phyloP scores from a whole-genome alignment of 2,329 filamentous ascomycete species.

The Aspergillus sp. region DNA sequence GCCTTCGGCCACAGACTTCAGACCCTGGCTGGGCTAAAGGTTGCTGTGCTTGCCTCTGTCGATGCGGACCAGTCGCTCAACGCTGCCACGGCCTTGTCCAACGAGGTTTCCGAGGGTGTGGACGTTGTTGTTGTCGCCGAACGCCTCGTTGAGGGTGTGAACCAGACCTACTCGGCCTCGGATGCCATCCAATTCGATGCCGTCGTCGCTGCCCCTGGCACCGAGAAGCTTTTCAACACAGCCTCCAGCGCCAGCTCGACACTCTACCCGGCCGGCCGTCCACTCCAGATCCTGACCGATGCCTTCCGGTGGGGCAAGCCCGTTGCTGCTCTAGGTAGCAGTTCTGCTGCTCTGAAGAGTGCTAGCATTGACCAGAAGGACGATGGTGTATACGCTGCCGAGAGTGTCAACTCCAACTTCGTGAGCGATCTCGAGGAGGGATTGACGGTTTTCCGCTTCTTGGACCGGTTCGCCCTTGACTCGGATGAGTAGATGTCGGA shows the following conservation, averaged over 20 bases:
- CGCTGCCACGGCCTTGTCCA: slow-evolving; percentile 53
- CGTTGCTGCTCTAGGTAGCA: slow-evolving; percentile 58
- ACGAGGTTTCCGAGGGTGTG: slow-evolving; percentile 49
- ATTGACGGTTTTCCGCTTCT: slow-evolving; percentile 64
- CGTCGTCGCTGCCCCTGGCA: slow-evolving; percentile 59
- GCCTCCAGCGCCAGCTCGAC: slow-evolving; percentile 48
- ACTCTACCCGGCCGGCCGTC: slow-evolving; percentile 64
- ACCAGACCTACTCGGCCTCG: slow-evolving; percentile 64
- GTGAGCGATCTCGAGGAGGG: slow-evolving; percentile 56
- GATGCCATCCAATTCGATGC: slow-evolving; percentile 51
- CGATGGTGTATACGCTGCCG: slow-evolving; percentile 38
- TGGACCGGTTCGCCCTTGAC: slow-evolving; percentile 58
- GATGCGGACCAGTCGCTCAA: slow-evolving; percentile 45
- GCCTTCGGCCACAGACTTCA: slow-evolving; percentile 60
- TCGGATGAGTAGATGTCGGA: slow-evolving; percentile 43
- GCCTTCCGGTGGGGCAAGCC: slow-evolving; percentile 71
- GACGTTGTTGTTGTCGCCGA: slow-evolving; percentile 63
- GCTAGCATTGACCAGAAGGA: slow-evolving; percentile 44
- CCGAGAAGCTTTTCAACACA: slow-evolving; percentile 52
- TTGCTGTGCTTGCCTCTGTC: slow-evolving; percentile 61
- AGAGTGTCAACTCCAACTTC: slow-evolving; percentile 38
- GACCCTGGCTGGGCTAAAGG: slow-evolving; percentile 61
- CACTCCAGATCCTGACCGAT: slow-evolving; percentile 62
- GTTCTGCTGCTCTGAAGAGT: slow-evolving; percentile 38
- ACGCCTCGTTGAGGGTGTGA: slow-evolving; percentile 53